Conservation (phyloP, 1,284 basidiomycete genomes). For the Cutaneotrichosporon spelunceum region DNA sequence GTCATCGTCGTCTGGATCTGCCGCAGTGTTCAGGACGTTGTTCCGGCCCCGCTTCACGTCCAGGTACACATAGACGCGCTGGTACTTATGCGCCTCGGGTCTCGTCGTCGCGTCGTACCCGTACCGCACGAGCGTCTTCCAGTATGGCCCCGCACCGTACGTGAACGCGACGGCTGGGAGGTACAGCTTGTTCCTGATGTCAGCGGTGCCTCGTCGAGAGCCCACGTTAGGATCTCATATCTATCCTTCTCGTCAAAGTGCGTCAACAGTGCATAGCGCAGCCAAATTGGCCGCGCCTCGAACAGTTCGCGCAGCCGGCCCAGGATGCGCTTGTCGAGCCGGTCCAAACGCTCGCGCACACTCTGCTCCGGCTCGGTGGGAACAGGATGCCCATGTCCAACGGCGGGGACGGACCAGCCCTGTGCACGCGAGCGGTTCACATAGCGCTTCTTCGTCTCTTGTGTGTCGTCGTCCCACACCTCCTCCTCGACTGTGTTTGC, state of each 20-base stretch:
- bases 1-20: constrained; percentile 31
- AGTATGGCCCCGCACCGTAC: constrained; percentile 90
- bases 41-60: constrained; percentile 26
- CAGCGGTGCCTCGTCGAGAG: neutral
- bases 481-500: constrained; percentile 29
- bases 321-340: constrained; percentile 62
- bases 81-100: constrained; percentile 72
- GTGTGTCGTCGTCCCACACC: constrained; percentile 35
- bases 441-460: constrained; percentile 31
- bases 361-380: constrained; percentile 62
- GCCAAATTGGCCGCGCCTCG: constrained; percentile 79
- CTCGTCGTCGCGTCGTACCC: constrained; percentile 84
- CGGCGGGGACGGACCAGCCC: constrained; percentile 27
- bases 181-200: constrained; percentile 52
- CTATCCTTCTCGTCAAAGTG: constrained; percentile 64
- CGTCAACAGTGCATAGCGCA: constrained; percentile 74
- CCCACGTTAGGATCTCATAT: constrained; percentile 24
- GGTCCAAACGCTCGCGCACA: constrained; percentile 48
- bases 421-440: constrained; percentile 36
- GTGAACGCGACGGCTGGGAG: constrained; percentile 63
- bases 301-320: constrained; percentile 32
- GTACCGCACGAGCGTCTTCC: constrained; percentile 80
- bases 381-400: constrained; percentile 48
- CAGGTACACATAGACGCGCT: constrained; percentile 68
- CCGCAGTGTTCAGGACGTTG: constrained; percentile 28